Conservation (phyloP, 345 rosid genomes). For the Citrus sinensis region DVS_A1.0 CM039163.1:24095501-24096000, state of each 20-base stretch:
- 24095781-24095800: slow-evolving; percentile 12
- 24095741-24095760: slow-evolving; percentile 59
- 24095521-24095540: background rate
- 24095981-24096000: background rate
- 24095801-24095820: slow-evolving; percentile 14
- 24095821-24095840: slow-evolving; percentile 5
- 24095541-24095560: background rate
- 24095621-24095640: background rate
- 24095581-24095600: background rate
- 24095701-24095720: slow-evolving; percentile 48
- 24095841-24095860: background rate
- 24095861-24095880: slow-evolving; percentile 10
- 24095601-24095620: background rate
- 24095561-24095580: background rate
- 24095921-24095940: slow-evolving; percentile 11
- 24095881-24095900: slow-evolving; percentile 34
- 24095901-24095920: slow-evolving; percentile 20
- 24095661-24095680: no score
- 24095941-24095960: slow-evolving; percentile 6
- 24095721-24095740: slow-evolving; percentile 53
- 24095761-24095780: slow-evolving; percentile 17
- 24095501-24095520: background rate
- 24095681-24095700: slow-evolving; percentile 31
- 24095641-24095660: no score
- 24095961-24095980: slow-evolving; percentile 17